These are phyloP conservation scores for Candida schatavii DNA, from an alignment of 805 yeast species.

Conservation along the genomic window DNA sequence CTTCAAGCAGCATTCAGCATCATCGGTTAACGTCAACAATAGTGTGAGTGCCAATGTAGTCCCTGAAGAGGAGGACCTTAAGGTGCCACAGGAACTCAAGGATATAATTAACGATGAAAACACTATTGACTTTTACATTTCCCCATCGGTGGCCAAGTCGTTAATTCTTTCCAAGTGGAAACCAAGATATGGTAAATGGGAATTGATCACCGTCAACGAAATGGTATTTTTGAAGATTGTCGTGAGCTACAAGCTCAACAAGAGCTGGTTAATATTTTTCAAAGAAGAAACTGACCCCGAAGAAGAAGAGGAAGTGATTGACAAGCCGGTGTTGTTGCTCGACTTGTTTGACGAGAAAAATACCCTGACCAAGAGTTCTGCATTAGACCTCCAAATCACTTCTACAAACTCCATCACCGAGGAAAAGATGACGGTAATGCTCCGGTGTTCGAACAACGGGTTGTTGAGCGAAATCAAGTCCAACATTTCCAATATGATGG, in stretches of 20 bases:
- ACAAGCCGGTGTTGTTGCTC: conserved; percentile 34
- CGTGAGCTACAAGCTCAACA: conserved; percentile 29
- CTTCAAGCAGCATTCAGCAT: conserved; percentile 27
- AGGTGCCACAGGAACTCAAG: conserved; percentile 37
- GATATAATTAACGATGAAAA: conserved; percentile 35
- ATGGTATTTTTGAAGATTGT: conserved; percentile 37
- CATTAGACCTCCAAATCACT: conserved; percentile 37
- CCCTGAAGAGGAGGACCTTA: conserved; percentile 17
- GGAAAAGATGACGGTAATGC: conserved; percentile 26
- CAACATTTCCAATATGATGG: conserved; percentile 27
- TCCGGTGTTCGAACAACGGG: conserved; percentile 30
- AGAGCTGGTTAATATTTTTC: conserved; percentile 39
- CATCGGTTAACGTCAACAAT: conserved; percentile 5
- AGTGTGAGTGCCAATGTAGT: conserved; percentile 1
- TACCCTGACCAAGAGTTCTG: conserved; percentile 31
- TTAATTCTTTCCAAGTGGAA: conserved; percentile 44
- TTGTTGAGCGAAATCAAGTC: conserved; percentile 22
- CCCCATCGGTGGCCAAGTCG: conserved; percentile 31
- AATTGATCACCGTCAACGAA: conserved; percentile 38
- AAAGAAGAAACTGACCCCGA: conserved; percentile 34
- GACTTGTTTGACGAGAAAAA: conserved; percentile 23
- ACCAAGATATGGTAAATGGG: conserved; percentile 41
- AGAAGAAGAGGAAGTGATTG: conserved; percentile 27
- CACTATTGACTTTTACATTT: conserved; percentile 36
- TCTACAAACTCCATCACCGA: conserved; percentile 29